These are phyloP conservation scores for Alloteropsis semialata DNA, from an alignment of 176 grass and related monocot species.

Conservation along the genomic window DNA sequence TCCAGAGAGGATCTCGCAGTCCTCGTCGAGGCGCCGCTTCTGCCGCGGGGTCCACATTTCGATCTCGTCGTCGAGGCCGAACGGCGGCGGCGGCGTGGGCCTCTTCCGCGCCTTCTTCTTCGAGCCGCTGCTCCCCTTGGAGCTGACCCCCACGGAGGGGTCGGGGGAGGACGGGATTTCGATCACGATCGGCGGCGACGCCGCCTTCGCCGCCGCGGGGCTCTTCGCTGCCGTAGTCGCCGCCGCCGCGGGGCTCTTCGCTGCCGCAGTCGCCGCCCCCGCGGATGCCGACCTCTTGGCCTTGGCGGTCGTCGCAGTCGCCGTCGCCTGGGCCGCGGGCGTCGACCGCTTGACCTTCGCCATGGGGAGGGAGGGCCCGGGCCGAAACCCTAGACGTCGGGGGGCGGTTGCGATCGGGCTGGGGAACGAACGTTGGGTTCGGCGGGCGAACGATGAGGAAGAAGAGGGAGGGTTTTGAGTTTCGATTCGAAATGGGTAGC, in stretches of 20 bases:
- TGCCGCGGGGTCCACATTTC: slow-evolving; percentile 53
- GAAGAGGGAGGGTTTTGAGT: background rate
- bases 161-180: slow-evolving; percentile 40
- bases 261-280: background rate
- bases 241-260: background rate
- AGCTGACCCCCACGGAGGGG: background rate
- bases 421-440: background rate
- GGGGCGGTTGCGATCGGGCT: background rate
- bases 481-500: background rate
- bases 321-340: background rate
- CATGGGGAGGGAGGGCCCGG: background rate
- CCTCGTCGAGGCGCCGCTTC: slow-evolving; percentile 53
- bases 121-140: background rate
- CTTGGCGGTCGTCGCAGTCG: background rate
- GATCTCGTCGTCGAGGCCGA: slow-evolving; percentile 46
- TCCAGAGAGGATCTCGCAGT: slow-evolving; percentile 61
- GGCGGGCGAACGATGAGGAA: background rate
- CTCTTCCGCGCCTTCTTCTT: slow-evolving; percentile 20
- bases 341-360: slow-evolving; percentile 9
- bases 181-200: slow-evolving; percentile 9
- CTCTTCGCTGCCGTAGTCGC: too few relatives aligned
- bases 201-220: background rate
- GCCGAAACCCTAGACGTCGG: background rate
- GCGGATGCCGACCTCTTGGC: background rate
- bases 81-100: background rate